Evolutionary conservation across 148 eudicot species (phyloP), one percentile per base, ranked within the genome.

Genomic region (Beta vulgaris): DNA sequence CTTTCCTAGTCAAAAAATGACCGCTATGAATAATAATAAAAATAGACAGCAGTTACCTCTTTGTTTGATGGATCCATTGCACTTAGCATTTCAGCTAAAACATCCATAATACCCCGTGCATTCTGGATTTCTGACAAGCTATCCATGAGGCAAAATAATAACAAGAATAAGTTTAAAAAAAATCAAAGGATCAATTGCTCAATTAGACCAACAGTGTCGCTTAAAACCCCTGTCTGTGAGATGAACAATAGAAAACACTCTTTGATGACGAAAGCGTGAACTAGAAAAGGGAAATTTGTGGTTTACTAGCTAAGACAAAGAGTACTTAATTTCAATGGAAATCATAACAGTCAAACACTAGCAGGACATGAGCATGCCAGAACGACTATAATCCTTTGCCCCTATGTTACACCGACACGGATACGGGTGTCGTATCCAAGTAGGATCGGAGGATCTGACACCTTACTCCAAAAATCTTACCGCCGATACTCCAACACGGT

Each of bases 41-140:
- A n/a, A 54, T 16, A 40, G 15, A 70, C n/a, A 15, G 7, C 55
- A 53, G 1, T 51, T 87, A 93, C 97, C 91, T 91, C 97, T 81
- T 87, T 93, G 81, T 90, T 91, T 54, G 83, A 82, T 59, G 95
- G 97, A 81, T 86, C 91, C 67, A 93, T 54, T 59, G 98, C 98
- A 85, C 44, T 91, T 85, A 93, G 72, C 97, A 93, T 91, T 85
- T 93, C 95, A 44, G 93, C 53, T 72, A 93, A 90, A 71, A 93
- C 93, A 81, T 91, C 91, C 97, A 93, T 85, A 78, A 88, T 85
- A 49, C 97, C 97, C 37, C 91, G 87, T 61, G 95, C 97, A 82
- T 87, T 91, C 78, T 93, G 97, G 73, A 91, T 87, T 82, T 93
- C 98, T 26, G 89, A 72, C 89, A 88, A 75, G 84, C 98, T 93